Conservation (phyloP, 2,329 filamentous ascomycete species). For the Pseudogymnoascus sp. region DNA sequence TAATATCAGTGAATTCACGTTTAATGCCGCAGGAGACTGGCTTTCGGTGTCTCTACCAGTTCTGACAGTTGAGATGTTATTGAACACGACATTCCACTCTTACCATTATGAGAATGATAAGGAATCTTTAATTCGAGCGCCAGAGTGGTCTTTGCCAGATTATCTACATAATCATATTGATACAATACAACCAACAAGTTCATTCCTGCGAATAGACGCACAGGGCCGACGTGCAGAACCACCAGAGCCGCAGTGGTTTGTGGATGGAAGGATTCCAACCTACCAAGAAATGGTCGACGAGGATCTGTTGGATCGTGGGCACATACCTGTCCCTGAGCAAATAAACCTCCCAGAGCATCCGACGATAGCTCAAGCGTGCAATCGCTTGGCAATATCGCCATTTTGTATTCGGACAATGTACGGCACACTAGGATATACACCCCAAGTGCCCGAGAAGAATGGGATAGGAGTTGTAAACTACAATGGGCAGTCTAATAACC, state of each 20-base stretch:
- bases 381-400: neutral
- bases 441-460: neutral
- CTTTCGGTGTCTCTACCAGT: slow-evolving; percentile 46
- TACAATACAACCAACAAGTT: slow-evolving; percentile 52
- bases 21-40: slow-evolving; percentile 51
- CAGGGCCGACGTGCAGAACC: neutral
- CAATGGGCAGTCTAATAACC: neutral
- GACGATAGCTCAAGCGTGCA: neutral
- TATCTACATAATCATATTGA: slow-evolving; percentile 52
- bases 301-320: neutral
- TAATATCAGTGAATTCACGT: slow-evolving; percentile 38
- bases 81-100: slow-evolving; percentile 44
- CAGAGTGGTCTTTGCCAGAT: slow-evolving; percentile 49
- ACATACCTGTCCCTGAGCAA: neutral
- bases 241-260: neutral
- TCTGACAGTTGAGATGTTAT: slow-evolving; percentile 42
- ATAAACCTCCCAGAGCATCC: neutral
- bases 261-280: neutral
- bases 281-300: neutral
- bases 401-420: neutral
- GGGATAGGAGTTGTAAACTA: neutral
- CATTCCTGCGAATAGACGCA: slow-evolving; percentile 40
- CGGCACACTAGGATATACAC: neutral
- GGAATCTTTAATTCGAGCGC: slow-evolving; percentile 42
- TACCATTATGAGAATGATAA: slow-evolving; percentile 47